These are phyloP conservation scores for Candida lessepsii DNA, from an alignment of 805 yeast genomes.

Conservation along the genomic window DNA sequence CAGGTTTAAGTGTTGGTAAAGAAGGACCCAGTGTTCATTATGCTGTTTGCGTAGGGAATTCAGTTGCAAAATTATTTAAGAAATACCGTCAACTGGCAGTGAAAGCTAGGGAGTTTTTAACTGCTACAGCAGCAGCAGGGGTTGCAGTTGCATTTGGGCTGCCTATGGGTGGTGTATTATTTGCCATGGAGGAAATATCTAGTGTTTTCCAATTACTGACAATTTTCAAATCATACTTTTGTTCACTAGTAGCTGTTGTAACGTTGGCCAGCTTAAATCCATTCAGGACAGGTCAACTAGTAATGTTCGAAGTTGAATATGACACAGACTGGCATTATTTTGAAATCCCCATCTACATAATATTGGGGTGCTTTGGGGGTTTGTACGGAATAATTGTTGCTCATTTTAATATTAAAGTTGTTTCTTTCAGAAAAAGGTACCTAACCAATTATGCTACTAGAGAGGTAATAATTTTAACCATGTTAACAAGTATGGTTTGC, in stretches of 20 bases:
- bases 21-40: constrained; percentile 99
- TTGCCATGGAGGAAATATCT: constrained; percentile 88
- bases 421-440: constrained; percentile 71
- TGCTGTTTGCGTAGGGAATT: constrained; percentile 93
- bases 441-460: constrained; percentile 56
- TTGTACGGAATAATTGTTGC: constrained; percentile 78
- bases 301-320: constrained; percentile 86
- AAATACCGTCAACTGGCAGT: constrained; percentile 46
- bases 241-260: constrained; percentile 84
- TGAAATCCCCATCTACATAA: constrained; percentile 76
- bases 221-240: constrained; percentile 88
- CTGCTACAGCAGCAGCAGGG: constrained; percentile 96
- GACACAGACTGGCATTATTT: constrained; percentile 82
- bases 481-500: constrained; percentile 70
- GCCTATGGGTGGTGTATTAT: constrained; percentile 95
- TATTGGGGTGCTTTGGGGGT: constrained; percentile 90
- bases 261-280: constrained; percentile 83
- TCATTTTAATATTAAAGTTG: constrained; percentile 71
- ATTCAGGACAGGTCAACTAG: constrained; percentile 91
- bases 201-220: constrained; percentile 71
- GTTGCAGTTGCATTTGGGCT: constrained; percentile 98
- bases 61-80: constrained; percentile 57
- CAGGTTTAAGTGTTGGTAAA: constrained; percentile 92
- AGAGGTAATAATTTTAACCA: constrained; percentile 69
- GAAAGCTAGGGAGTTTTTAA: constrained; percentile 57